Evolutionary conservation across 768 basidiomycete species (phyloP).

Genomic region (Podaxis rugospora): DNA sequence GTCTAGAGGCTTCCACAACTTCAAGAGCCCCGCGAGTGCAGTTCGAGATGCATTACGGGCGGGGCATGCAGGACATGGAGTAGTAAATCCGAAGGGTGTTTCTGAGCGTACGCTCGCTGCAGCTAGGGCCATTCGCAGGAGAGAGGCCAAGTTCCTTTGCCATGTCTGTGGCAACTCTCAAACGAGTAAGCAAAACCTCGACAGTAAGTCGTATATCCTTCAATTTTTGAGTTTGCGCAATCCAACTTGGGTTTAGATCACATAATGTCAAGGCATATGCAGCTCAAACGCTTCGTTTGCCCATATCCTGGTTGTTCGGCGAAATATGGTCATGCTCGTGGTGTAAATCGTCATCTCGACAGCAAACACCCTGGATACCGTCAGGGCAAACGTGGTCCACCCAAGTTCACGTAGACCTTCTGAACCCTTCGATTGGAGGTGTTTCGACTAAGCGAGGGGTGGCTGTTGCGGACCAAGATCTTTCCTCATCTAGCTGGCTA

Average conservation of each 20-base stretch:
- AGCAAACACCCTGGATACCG: constrained; percentile 9
- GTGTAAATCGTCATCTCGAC: constrained; percentile 10
- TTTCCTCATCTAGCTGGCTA: neutral
- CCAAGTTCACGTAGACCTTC: neutral
- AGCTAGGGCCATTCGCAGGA: constrained; percentile 4
- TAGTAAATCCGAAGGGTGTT: constrained; percentile 7
- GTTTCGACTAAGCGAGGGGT: neutral
- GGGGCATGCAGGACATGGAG: neutral
- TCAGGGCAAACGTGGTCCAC: constrained; percentile 2
- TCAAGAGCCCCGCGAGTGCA: neutral
- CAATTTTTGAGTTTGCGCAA: neutral
- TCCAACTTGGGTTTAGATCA: neutral
- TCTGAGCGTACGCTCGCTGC: constrained; percentile 5
- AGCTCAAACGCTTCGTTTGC: constrained; percentile 5
- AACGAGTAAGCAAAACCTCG: constrained; percentile 10
- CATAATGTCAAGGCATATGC: constrained; percentile 1
- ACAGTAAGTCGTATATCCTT: neutral
- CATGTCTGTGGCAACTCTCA: constrained; percentile 3
- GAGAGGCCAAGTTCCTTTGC: constrained; percentile 6
- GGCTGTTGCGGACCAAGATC: neutral
- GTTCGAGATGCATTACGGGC: neutral
- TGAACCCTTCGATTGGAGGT: neutral
- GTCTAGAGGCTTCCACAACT: neutral
- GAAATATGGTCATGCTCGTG: constrained; percentile 8
- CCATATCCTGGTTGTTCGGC: neutral